A percentile compares a stretch with the other conserved stretches of the same genome.
These are phyloP conservation scores for Fonsecaea monophora DNA, from an alignment of 2,329 filamentous ascomycete species.

Conservation along the genomic window DNA sequence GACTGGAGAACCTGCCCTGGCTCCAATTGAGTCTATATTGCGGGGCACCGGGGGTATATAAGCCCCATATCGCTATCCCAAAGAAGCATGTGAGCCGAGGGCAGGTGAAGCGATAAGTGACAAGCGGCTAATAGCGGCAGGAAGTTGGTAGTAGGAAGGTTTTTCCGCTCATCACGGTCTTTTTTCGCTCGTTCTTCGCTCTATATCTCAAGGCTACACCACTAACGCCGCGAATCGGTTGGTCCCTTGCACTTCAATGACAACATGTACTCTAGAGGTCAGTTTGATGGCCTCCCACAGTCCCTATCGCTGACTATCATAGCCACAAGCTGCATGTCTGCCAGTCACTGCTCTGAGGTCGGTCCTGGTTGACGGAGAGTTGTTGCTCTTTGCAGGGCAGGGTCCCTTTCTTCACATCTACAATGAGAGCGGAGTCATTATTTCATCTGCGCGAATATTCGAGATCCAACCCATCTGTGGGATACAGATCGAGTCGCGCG, in stretches of 20 bases:
- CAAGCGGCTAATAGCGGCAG: not conserved
- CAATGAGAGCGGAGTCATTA: conserved; percentile 48
- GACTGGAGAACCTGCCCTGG: not conserved
- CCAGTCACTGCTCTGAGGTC: conserved; percentile 51
- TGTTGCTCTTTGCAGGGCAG: conserved; percentile 49
- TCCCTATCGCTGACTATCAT: conserved; percentile 5
- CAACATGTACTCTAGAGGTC: conserved; percentile 15
- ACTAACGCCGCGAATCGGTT: not conserved
- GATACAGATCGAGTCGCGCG: conserved; percentile 28
- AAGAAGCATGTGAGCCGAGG: not conserved
- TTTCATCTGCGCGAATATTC: conserved; percentile 41
- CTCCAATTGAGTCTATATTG: not conserved
- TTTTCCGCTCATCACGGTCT: not conserved
- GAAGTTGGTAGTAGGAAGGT: not conserved
- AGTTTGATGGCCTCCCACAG: not conserved
- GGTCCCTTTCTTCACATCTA: conserved; percentile 47
- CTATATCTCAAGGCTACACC: not conserved
- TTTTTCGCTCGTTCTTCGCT: not conserved
- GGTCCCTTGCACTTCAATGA: conserved; percentile 14
- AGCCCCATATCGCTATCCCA: not conserved
- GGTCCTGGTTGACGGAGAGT: conserved; percentile 41
- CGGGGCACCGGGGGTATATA: not conserved
- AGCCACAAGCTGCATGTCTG: conserved; percentile 43
- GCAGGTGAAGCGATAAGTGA: no score
- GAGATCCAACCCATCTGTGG: conserved; percentile 31